phyloP scores from a whole-genome alignment of 2,329 filamentous ascomycete genomes.

The Dactylella cylindrospora region DNA sequence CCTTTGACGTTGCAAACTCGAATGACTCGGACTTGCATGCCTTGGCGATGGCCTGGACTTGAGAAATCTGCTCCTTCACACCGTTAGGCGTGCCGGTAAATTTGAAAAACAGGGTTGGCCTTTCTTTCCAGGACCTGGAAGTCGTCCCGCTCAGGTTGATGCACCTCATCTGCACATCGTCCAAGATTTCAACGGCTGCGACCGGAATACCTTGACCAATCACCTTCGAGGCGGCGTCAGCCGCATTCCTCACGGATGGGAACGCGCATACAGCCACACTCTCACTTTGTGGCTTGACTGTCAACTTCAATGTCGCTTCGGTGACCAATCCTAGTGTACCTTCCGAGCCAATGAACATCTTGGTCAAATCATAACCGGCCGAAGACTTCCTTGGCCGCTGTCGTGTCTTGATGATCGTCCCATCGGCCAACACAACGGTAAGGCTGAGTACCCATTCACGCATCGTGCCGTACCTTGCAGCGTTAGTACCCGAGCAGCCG shows the following conservation, averaged over 20 bases:
- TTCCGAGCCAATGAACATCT: slow-evolving; percentile 77
- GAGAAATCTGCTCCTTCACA: slow-evolving; percentile 75
- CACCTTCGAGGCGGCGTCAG: slow-evolving; percentile 75
- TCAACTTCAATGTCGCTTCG: slow-evolving; percentile 77
- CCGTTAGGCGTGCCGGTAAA: slow-evolving; percentile 69
- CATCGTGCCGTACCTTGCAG: slow-evolving; percentile 80
- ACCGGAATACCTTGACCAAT: slow-evolving; percentile 80
- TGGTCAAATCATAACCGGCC: slow-evolving; percentile 79
- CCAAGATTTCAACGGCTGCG: slow-evolving; percentile 87
- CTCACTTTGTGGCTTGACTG: slow-evolving; percentile 72
- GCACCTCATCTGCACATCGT: slow-evolving; percentile 82
- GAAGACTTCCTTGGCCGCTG: slow-evolving; percentile 76
- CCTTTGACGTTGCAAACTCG: slow-evolving; percentile 66
- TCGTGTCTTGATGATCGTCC: slow-evolving; percentile 75
- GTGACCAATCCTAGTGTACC: slow-evolving; percentile 80
- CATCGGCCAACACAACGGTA: slow-evolving; percentile 77
- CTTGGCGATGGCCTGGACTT: slow-evolving; percentile 67
- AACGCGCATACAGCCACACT: slow-evolving; percentile 62
- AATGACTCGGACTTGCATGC: slow-evolving; percentile 63
- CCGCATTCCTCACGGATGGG: slow-evolving; percentile 65
- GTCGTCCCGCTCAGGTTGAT: slow-evolving; percentile 69
- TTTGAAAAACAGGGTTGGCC: slow-evolving; percentile 81
- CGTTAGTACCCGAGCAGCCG: slow-evolving; percentile 69
- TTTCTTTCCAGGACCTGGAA: slow-evolving; percentile 67
- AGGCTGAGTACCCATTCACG: slow-evolving; percentile 84